A percentile compares a stretch with the other conserved stretches of the same genome.
These are phyloP conservation scores for Plasmodium gaboni DNA, from an alignment of 169 alveolate genomes.

Conservation along the genomic window DNA sequence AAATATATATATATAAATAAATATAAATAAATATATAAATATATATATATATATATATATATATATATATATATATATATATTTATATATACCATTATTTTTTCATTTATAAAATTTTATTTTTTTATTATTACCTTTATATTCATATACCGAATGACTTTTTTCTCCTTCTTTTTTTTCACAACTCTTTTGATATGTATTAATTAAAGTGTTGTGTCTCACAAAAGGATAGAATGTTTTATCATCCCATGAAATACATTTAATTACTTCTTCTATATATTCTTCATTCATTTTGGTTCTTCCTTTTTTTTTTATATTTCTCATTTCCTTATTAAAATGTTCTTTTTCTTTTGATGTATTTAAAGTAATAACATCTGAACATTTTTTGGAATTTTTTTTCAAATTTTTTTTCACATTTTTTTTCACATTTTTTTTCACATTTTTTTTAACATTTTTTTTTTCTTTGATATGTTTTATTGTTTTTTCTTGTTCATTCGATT, in stretches of 20 bases:
- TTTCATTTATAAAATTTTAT: not conserved
- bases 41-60: too few relatives aligned
- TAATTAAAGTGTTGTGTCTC: not conserved
- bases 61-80: not conserved
- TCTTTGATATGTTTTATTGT: not conserved
- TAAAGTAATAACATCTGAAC: not conserved
- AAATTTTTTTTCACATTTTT: not conserved
- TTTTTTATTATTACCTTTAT: not conserved
- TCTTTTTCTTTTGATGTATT: not conserved
- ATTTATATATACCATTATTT: not conserved
- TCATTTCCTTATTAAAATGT: not conserved
- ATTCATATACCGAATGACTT: slow-evolving; percentile 4
- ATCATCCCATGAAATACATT: slow-evolving; percentile 4
- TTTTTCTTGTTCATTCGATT: not conserved
- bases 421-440: not conserved
- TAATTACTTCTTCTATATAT: slow-evolving; percentile 37
- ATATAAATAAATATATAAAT: too few relatives aligned
- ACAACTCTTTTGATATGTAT: not conserved
- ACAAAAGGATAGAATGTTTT: slow-evolving; percentile 19
- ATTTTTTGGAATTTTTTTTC: not conserved
- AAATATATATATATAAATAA: too few relatives aligned
- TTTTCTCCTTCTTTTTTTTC: slow-evolving; percentile 1
- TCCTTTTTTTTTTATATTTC: not conserved
- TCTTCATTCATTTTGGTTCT: not conserved
- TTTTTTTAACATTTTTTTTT: not conserved